phyloP scores from a whole-genome alignment of 352 stramenopile species.

The Pythium biforme region DNA sequence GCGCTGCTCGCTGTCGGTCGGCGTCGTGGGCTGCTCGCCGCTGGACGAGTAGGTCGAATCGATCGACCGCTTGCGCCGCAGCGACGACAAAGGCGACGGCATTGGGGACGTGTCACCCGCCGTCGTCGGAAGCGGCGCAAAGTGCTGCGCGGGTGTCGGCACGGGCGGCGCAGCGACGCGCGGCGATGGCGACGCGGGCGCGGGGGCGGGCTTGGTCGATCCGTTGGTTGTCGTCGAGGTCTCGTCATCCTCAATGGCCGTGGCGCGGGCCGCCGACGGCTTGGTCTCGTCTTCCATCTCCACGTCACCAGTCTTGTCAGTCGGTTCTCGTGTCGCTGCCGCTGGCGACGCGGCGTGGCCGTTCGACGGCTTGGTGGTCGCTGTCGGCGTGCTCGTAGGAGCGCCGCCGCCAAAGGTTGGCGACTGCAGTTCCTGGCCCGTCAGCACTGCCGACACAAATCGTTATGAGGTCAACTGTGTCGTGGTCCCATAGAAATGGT shows the following conservation, averaged over 20 bases:
- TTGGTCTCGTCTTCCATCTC: not conserved
- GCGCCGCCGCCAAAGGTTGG: slow-evolving; percentile 31
- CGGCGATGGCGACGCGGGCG: not conserved
- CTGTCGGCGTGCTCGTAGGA: not conserved
- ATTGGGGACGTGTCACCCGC: not conserved
- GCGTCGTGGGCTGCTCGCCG: slow-evolving; percentile 1
- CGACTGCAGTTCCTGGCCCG: slow-evolving; percentile 35
- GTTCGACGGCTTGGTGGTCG: not conserved
- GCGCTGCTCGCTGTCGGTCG: not conserved
- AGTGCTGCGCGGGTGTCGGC: slow-evolving; percentile 3
- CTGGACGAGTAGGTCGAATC: slow-evolving; percentile 22
- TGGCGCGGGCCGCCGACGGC: not conserved
- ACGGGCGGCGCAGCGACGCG: slow-evolving; percentile 8
- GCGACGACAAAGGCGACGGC: not conserved
- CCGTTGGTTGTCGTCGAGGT: too few relatives aligned
- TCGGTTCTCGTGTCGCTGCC: not conserved
- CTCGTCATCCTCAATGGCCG: too few relatives aligned
- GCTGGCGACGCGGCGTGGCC: not conserved
- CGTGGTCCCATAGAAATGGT: not conserved
- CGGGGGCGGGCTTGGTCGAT: too few relatives aligned
- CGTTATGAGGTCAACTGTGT: not conserved
- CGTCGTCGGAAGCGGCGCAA: not conserved
- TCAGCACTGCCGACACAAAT: slow-evolving; percentile 32
- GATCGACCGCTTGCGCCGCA: slow-evolving; percentile 19
- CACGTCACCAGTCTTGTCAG: not conserved